Base-by-base conservation (phyloP, 805 yeast genomes). In the Candida michaelii region DNA sequence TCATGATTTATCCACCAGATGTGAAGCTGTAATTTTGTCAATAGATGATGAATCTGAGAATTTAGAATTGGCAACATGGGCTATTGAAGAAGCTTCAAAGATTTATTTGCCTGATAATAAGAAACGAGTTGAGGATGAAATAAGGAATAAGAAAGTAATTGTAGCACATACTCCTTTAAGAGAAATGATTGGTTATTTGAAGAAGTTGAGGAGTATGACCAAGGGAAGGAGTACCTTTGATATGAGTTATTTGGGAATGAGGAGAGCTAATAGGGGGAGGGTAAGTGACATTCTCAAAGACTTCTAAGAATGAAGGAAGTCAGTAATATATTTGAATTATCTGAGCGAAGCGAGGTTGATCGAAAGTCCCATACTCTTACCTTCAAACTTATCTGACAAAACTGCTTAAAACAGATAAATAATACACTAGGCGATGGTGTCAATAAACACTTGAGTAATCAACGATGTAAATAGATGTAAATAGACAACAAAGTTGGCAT, bases 161-260 rank as follows among this genome's bases (percentile, higher is more conserved):
- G 68, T 68, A n/a, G 96, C 97, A 0, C 77, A 75, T 39, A 90
- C 89, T 0, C 97, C 99, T 3, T 68, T 93, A 56, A 75, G 83
- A 46, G 95, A 85, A 47, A 89, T 93, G 96, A 77, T 89, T 36
- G 96, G 97, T 0, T 93, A 93, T 59, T 72, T 89, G 45, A 79
- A 82, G 9, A 79, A 77, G 47, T 66, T 93, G 35, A 67, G 98
- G 53, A 83, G 93, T 27, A 66, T 89, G 52, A 90, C 97, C 0
- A 89, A 89, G 56, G 99, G 99, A 1, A 73, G 96, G 32, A 96
- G 90, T 2, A 76, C 81, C 2, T 89, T 86, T 60, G 80, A 80
- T 46, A 87, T 91, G 96, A 74, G 77, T 11, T 85, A 83, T 50
- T 61, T 71, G 30, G 86, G 89, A 2, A 89, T 89, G 85, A 79